Base-by-base conservation (phyloP, 306 rosid genomes). In the Arachis hypogaea region DNA sequence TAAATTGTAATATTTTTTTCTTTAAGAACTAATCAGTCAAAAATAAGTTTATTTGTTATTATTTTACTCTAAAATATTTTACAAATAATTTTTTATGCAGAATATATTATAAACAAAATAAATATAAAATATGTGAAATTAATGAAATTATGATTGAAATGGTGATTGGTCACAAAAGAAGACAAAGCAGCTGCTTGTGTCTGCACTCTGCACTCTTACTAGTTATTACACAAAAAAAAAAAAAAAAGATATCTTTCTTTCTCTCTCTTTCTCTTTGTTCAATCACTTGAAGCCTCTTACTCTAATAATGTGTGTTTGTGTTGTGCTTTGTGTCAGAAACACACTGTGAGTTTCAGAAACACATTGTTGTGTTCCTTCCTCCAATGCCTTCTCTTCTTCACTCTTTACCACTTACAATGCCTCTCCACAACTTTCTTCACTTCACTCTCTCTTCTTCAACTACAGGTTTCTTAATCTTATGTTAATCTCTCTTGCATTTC, bases 281-380 rank as follows among this genome's bases (percentile, higher is more conserved):
- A 4, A 2, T 33, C 38, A 33, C 38, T 33, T 33, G 38, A 33
- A 33, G 38, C 38, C 38, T 33, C 38, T 33, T 33, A 4, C 38
- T 33, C 38, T 33, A 33, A 33, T 33, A 33, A 33, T 33, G 38
- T 33, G 38, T 33, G 38, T 33, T 33, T 33, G 38, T 33, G 38
- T 33, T 33, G 38, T 33, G 38, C 71, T 71, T 75, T 81, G 46
- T 82, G 91, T 81, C 88, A 11, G 58, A 29, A 80, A 64, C 86
- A 82, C 78, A 83, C 86, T 80, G 86, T 78, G 89, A 80, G 86
- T 74, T 82, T 82, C 80, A 69, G 75, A 36, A 75, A 59, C 80
- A 56, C 85, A 30, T 81, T 77, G 71, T 80, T 71, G 76, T 80
- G 71, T 72, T 73, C 75, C 85, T 22, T 82, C 78, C 71, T 69